Evolutionary conservation across 1,139 yeast genomes (phyloP), one percentile per base, ranked within the genome.

Genomic region (Yamadazyma trypodendri): DNA sequence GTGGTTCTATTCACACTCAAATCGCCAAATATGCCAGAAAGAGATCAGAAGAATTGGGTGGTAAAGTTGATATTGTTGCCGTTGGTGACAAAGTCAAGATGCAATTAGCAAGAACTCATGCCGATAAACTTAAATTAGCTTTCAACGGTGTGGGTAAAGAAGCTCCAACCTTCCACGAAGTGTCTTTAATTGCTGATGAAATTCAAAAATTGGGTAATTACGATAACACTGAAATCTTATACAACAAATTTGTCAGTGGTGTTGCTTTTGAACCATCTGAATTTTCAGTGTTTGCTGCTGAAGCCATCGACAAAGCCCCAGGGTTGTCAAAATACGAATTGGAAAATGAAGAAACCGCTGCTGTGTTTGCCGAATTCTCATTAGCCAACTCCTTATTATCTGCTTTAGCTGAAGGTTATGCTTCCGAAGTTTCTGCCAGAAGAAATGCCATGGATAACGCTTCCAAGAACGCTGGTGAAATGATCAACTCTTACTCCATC

Each of bases 381-480:
- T 77, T 92, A 55, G 92, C 97, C 52, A 90, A 88, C 79, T 80
- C 88, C 58, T 77, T 92, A 58, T 80, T 84, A 68, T 72, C 94
- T 61, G 97, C 96, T 50, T 79, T 90, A 79, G 92, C 97, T 52
- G 97, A 92, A 67, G 97, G 97, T 68, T 90, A 92, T 68, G 97
- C 98, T 50, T 87, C 97, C 42, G 98, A 92, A 77, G 78, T 90
- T 56, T 85, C 95, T 52, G 97, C 98, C 47, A 89, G 98, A 82
- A 90, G 98, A 83, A 90, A 89, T 67, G 98, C 98, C 58, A 92
- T 92, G 98, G 98, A 92, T 72, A 92, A 90, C 64, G 98, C 98
- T 50, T 89, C 97, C 56, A 92, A 92, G 95, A 92, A 90, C 66
- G 98, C 98, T 50, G 96, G 96, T 73, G 98, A 92, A 58, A 92